Evolutionary conservation across 495 filamentous ascomycete species (phyloP), one percentile per base, ranked within the genome.

Genomic region (Aspergillus panamensis): DNA sequence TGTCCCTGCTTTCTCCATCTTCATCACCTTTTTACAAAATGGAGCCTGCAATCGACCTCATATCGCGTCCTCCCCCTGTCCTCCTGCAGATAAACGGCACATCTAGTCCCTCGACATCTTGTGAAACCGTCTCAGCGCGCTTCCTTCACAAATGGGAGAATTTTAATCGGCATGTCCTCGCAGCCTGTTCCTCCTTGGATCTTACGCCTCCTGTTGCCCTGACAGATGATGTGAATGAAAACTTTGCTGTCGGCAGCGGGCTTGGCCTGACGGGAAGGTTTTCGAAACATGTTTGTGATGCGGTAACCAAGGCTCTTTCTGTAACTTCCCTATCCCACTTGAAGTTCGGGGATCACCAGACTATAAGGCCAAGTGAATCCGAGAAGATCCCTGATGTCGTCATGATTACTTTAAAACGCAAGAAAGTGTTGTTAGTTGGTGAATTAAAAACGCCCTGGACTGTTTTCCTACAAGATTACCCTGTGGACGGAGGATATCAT

Each of bases 191-290:
- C 19, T 45, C 42, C 17, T 6, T 45, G 7, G 42, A 45, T 19
- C n/a, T 45, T 45, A 45, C 42, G n/a, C 42, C n/a, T 45, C n/a
- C n/a, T 19, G 42, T 45, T 45, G n/a, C 42, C 10, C n/a, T 45
- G 19, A 45, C 42, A 6, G 42, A 45, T 45, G 42, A 16, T 20
- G 14, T 10, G 3, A 3, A 19, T 20, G 42, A 45, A 45, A 20
- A 45, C 19, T 45, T 45, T 16, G 42, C 42, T 19, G n/a, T 45
- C 6, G 42, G 42, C 42, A 44, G 42, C 17, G 1, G 19, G 17
- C 42, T 19, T 19, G 42, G 42, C n/a, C 17, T 44, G 17, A 44
- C 42, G 6, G 42, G 9, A 3, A 16, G 42, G 10, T 44, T 44
- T 44, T 17, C 42, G 8, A 16, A 44, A 10, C 14, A 44, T 44